Conservation (phyloP, 1,139 yeast species). For the Debaryomycetaceae sp. region DNA sequence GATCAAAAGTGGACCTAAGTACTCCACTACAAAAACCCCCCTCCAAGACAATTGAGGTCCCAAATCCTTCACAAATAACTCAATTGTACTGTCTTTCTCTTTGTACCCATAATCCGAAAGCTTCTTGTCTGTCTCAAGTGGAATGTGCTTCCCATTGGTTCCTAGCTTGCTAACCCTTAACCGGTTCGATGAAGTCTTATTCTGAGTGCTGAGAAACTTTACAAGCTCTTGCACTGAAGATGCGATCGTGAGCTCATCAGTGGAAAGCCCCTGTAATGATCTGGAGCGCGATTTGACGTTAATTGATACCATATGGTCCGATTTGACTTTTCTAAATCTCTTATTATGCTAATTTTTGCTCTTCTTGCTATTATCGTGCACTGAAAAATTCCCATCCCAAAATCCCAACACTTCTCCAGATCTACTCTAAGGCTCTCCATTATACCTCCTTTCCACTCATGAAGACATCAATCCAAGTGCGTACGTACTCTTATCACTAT, state of each 20-base stretch:
- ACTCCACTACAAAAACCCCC: slow-evolving; percentile 81
- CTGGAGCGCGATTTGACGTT: slow-evolving; percentile 52
- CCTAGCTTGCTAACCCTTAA: slow-evolving; percentile 35
- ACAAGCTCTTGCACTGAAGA: slow-evolving; percentile 32
- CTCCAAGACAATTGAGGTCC: slow-evolving; percentile 95
- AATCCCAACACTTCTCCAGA: too few species aligned
- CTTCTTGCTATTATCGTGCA: background rate
- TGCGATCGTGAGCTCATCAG: slow-evolving; percentile 31
- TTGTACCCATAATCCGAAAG: slow-evolving; percentile 31
- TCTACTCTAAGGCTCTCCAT: too few species aligned
- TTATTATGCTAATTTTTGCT: background rate
- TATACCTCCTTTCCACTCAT: too few species aligned
- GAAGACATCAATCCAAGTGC: too few species aligned
- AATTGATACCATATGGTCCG: slow-evolving; percentile 29
- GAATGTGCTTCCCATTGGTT: slow-evolving; percentile 28
- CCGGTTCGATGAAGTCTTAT: slow-evolving; percentile 39
- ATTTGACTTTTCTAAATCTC: background rate
- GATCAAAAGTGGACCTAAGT: slow-evolving; percentile 80
- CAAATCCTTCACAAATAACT: slow-evolving; percentile 68
- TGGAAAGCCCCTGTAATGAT: slow-evolving; percentile 37
- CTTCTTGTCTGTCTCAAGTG: slow-evolving; percentile 29
- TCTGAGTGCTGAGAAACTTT: slow-evolving; percentile 40
- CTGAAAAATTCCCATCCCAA: background rate
- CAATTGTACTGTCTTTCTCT: slow-evolving; percentile 23
- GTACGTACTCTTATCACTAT: too few species aligned